Evolutionary conservation across 768 basidiomycete genomes (phyloP), one percentile per base, ranked within the genome.

Genomic region (Lactarius deliciosus): DNA sequence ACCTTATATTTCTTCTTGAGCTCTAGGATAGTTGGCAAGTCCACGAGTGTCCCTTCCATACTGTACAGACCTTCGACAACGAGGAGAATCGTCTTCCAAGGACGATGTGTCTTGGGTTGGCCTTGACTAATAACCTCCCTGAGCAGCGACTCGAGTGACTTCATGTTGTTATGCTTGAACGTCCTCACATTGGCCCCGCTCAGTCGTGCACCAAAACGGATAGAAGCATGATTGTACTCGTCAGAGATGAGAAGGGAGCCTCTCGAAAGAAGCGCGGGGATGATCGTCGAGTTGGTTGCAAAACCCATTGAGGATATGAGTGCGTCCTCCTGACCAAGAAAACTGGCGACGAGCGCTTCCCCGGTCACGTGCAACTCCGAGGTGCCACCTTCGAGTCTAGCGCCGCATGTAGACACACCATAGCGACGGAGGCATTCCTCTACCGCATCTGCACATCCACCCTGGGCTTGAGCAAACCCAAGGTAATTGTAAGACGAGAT

Each of bases 401-500:
- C 73, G 30, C 93, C 94, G 64, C 87, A 88, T 0, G 88, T 80
- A 3, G 88, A 85, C 20, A 95, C 77, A 30, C 96, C 96, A 73
- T 95, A 96, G 4, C 87, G 85, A 69, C 81, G 82, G 75, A 98
- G 86, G 22, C 83, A 79, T 69, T 91, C 89, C 74, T 96, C 94
- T 9, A 94, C 96, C 6, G 92, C 93, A 74, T 98, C 97, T 9
- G 97, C 93, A 75, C 95, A 97, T 7, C 92, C 91, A 16, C 97
- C 97, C 3, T 85, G 84, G 18, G 90, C 91, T 75, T 96, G 94
- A 0, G 96, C 97, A 74, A 99, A 99, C 4, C 97, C 97, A 72
- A 99, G 93, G 75, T 98, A 99, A 79, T 98, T 99, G 81, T 99
- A 99, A 9, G 94, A 97, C 0, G 95, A 96, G 70, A 98, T 91